These are phyloP conservation scores for Stagonosporopsis vannaccii DNA, from an alignment of 2,329 filamentous ascomycete genomes.

Conservation along the genomic window DNA sequence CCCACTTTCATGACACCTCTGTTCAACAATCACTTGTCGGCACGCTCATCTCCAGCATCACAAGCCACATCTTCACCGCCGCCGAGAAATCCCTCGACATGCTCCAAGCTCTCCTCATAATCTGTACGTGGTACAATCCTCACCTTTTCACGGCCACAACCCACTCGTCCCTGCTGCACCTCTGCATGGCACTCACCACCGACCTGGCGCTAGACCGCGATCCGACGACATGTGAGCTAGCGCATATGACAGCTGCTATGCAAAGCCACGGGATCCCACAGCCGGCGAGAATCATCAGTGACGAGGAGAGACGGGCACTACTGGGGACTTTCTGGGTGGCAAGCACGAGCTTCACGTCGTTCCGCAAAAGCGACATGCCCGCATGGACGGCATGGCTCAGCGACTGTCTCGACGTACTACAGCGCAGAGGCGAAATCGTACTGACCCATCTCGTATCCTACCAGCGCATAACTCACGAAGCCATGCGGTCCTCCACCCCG, in stretches of 20 bases:
- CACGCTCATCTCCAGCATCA: background rate
- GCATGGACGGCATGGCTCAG: slow-evolving; percentile 10
- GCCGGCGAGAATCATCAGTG: slow-evolving; percentile 3
- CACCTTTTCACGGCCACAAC: slow-evolving; percentile 11
- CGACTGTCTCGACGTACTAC: background rate
- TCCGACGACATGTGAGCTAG: slow-evolving; percentile 6
- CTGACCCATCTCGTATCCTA: background rate
- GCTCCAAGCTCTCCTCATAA: slow-evolving; percentile 13
- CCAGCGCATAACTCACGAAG: background rate
- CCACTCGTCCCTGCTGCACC: slow-evolving; percentile 13
- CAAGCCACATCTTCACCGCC: background rate
- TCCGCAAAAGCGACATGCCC: slow-evolving; percentile 7
- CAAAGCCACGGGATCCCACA: slow-evolving; percentile 11
- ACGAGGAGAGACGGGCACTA: slow-evolving; percentile 17
- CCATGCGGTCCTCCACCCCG: background rate
- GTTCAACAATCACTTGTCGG: background rate
- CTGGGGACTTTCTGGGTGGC: slow-evolving; percentile 16
- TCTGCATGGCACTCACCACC: slow-evolving; percentile 17
- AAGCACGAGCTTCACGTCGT: slow-evolving; percentile 7
- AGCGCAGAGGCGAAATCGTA: background rate
- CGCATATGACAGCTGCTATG: slow-evolving; percentile 7
- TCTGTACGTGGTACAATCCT: slow-evolving; percentile 17
- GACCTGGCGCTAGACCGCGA: slow-evolving; percentile 17
- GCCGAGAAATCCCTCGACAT: slow-evolving; percentile 8
- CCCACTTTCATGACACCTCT: background rate